phyloP scores from a whole-genome alignment of 495 filamentous ascomycete species.

The Aspergillus coremiiformis region DNA sequence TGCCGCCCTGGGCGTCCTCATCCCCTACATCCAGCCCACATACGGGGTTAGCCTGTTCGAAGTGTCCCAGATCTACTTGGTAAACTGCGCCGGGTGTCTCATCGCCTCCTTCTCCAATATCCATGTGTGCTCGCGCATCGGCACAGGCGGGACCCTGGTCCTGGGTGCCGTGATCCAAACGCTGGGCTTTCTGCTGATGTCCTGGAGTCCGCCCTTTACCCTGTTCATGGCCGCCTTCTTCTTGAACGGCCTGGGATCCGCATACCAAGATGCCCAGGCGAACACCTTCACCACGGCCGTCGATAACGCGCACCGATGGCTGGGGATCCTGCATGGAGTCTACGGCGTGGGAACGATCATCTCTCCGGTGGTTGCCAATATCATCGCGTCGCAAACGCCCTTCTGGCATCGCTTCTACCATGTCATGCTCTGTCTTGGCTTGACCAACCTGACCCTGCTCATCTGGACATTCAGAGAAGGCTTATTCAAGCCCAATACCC shows the following conservation, averaged over 20 bases:
- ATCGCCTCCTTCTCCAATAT: constrained; percentile 42
- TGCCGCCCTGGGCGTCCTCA: constrained; percentile 43
- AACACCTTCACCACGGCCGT: constrained; percentile 44
- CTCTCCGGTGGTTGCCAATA: constrained; percentile 42
- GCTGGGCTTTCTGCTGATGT: constrained; percentile 37
- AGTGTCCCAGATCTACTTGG: constrained; percentile 41
- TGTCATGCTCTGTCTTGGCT: constrained; percentile 8
- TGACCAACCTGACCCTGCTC: constrained; percentile 8
- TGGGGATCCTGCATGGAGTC: constrained; percentile 51
- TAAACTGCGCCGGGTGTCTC: constrained; percentile 43
- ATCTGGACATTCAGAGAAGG: constrained; percentile 17
- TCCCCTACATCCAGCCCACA: constrained; percentile 44
- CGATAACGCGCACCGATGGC: constrained; percentile 44
- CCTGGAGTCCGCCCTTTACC: constrained; percentile 42
- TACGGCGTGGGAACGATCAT: constrained; percentile 47
- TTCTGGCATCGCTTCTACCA: constrained; percentile 21
- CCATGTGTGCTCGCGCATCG: constrained; percentile 35
- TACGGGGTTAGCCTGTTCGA: constrained; percentile 40
- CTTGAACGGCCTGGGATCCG: constrained; percentile 42
- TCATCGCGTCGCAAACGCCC: constrained; percentile 28
- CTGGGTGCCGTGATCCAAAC: constrained; percentile 43
- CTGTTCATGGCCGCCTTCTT: constrained; percentile 44
- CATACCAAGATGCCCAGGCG: constrained; percentile 46
- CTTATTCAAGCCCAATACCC: constrained; percentile 15
- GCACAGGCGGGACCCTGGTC: constrained; percentile 39